Evolutionary conservation across 768 basidiomycete genomes (phyloP).

Genomic region (Hygrophoropsis aurantiaca): DNA sequence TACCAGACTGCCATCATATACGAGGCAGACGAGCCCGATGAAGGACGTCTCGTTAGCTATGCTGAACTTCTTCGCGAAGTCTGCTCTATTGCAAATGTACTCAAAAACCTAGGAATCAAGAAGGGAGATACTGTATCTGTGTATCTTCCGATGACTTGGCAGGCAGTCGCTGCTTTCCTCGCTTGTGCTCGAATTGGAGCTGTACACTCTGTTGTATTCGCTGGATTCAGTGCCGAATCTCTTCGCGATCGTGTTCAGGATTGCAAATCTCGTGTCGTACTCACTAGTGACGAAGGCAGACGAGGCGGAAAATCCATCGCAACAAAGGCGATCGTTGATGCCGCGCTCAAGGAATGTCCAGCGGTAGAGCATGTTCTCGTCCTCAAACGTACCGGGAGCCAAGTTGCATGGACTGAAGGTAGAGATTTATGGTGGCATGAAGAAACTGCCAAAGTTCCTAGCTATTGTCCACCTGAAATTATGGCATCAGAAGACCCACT

Average conservation of each 20-base stretch:
- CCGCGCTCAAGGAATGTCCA: constrained; percentile 83
- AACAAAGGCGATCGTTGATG: constrained; percentile 91
- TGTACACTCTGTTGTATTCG: constrained; percentile 95
- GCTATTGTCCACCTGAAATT: constrained; percentile 84
- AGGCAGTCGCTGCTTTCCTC: constrained; percentile 93
- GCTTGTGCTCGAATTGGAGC: constrained; percentile 97
- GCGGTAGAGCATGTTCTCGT: constrained; percentile 90
- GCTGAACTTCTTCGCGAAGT: constrained; percentile 88
- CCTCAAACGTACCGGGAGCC: constrained; percentile 80
- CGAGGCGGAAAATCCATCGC: constrained; percentile 95
- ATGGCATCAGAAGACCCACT: constrained; percentile 95
- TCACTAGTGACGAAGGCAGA: constrained; percentile 93
- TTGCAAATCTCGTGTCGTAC: constrained; percentile 86
- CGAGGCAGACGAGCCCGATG: constrained; percentile 92
- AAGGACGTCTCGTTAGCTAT: constrained; percentile 76
- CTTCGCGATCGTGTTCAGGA: constrained; percentile 91
- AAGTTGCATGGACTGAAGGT: constrained; percentile 78
- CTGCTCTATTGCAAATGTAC: constrained; percentile 85
- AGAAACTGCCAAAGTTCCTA: constrained; percentile 78
- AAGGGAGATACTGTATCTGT: constrained; percentile 95
- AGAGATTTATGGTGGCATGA: constrained; percentile 98
- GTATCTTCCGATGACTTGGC: constrained; percentile 94
- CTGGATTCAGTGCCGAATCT: constrained; percentile 93
- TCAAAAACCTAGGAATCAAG: constrained; percentile 86
- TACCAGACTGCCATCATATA: constrained; percentile 91